phyloP scores from a whole-genome alignment of 2,329 filamentous ascomycete genomes.

The Trichophyton equinum region DNA sequence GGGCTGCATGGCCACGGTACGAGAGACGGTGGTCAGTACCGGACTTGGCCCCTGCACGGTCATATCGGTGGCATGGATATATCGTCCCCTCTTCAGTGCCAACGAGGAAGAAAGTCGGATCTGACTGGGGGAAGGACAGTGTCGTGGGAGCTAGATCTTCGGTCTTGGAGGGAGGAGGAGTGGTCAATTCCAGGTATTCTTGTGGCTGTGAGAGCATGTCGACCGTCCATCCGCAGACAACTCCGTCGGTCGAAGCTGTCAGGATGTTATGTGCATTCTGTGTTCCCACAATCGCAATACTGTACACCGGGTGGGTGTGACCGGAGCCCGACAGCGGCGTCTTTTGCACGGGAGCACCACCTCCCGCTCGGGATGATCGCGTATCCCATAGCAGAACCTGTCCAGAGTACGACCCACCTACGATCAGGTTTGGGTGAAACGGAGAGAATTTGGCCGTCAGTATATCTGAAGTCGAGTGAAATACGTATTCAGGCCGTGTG shows the following conservation, averaged over 20 bases:
- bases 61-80: conserved; percentile 92
- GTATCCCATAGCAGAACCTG: conserved; percentile 97
- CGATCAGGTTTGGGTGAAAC: conserved; percentile 90
- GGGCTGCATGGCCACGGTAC: conserved; percentile 82
- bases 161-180: conserved; percentile 74
- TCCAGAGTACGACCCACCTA: conserved; percentile 91
- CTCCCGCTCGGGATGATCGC: conserved; percentile 61
- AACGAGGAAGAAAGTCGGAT: conserved; percentile 94
- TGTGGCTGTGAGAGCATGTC: conserved; percentile 97
- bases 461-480: conserved; percentile 91
- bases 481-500: conserved; percentile 87
- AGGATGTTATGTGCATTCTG: conserved; percentile 99
- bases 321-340: conserved; percentile 89
- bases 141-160: conserved; percentile 92
- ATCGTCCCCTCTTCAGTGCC: conserved; percentile 95
- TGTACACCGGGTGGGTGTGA: conserved; percentile 94
- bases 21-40: conserved; percentile 80
- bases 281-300: conserved; percentile 87
- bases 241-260: conserved; percentile 89
- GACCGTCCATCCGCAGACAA: conserved; percentile 93
- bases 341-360: conserved; percentile 69
- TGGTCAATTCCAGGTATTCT: conserved; percentile 77
- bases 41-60: conserved; percentile 91
- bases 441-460: conserved; percentile 96
- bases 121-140: conserved; percentile 85